Evolutionary conservation across 106 monocot species (phyloP), one percentile per base, ranked within the genome.

Genomic region (Phalaenopsis aphrodite): DNA sequence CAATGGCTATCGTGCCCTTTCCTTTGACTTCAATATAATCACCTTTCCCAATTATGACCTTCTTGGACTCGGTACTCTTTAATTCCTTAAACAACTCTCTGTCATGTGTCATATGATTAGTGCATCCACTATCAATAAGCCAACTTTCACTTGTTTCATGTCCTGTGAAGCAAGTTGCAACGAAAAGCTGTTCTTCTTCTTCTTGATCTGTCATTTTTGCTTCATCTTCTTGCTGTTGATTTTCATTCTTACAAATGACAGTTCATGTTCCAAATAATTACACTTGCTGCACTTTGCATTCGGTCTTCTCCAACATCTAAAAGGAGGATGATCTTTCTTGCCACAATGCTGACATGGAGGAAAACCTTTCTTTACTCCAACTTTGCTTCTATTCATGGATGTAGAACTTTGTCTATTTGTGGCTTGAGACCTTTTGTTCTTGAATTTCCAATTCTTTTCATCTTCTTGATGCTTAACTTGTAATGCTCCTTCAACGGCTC

Each of bases 91-190:
- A 77, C 19, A 17, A 52, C 52, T 52, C 18, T 5, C 52, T 77
- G n/a, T 77, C 30, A 45, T 21, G n/a, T 8, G 77, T 77, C 77
- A 45, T 77, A n/a, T 52, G 21, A 15, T 52, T 48, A 52, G 48
- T 77, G 43, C 77, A 77, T 0, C 48, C 77, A 52, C 43, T 77
- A 12, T 77, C 77, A 77, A 46, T 77, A 8, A 77, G 48, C 48
- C 48, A n/a, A 3, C 23, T 77, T 45, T 77, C 77, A 77, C 49
- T 77, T 77, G 77, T 39, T 48, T 77, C 17, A 45, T 11, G 1
- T 14, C 77, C 3, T n/a, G 24, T 12, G 48, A 77, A 52, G 14
- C 12, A 52, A 52, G 52, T 52, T 14, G 12, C 52, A 52, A 52
- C 12, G 2, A 52, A 48, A 52, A 52, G 52, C 12, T 52, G 12